phyloP scores from a whole-genome alignment of 495 filamentous ascomycete species.

The Penicillium atrosanguineum region DNA sequence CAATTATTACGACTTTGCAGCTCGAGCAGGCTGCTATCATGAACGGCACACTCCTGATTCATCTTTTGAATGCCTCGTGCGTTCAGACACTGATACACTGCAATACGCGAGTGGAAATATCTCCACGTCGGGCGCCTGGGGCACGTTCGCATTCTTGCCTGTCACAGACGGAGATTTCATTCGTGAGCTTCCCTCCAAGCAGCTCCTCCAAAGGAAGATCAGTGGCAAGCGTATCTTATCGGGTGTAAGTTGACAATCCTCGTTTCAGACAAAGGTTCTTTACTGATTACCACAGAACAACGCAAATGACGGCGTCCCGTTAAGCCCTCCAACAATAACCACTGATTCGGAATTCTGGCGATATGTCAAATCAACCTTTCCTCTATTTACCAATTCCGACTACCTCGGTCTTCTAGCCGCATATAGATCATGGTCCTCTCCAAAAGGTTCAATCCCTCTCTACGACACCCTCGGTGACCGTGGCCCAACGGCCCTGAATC shows the following conservation, averaged over 20 bases:
- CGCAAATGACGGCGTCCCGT: constrained; percentile 52
- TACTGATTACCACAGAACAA: constrained; percentile 35
- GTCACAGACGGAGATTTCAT: constrained; percentile 62
- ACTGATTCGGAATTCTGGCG: constrained; percentile 40
- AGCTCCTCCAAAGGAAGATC: constrained; percentile 48
- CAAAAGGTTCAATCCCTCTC: constrained; percentile 14
- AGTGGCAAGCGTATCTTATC: constrained; percentile 52
- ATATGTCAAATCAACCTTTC: constrained; percentile 48
- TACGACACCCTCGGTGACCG: constrained; percentile 49
- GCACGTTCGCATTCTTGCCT: constrained; percentile 60
- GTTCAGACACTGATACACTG: constrained; percentile 46
- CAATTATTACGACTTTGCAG: constrained; percentile 55
- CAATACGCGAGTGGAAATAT: constrained; percentile 55
- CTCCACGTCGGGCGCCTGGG: constrained; percentile 41
- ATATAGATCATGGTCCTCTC: constrained; percentile 37
- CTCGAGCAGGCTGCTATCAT: constrained; percentile 46
- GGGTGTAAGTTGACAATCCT: constrained; percentile 36
- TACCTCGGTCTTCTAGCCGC: constrained; percentile 40
- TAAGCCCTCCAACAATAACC: constrained; percentile 52
- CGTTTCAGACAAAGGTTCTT: not conserved
- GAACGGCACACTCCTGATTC: constrained; percentile 10
- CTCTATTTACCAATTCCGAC: constrained; percentile 45
- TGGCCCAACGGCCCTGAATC: constrained; percentile 44
- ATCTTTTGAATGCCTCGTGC: constrained; percentile 54
- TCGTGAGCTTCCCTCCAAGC: constrained; percentile 48